Base-by-base conservation (phyloP, 495 filamentous ascomycete species). In the Podospora fimiseda region DNA sequence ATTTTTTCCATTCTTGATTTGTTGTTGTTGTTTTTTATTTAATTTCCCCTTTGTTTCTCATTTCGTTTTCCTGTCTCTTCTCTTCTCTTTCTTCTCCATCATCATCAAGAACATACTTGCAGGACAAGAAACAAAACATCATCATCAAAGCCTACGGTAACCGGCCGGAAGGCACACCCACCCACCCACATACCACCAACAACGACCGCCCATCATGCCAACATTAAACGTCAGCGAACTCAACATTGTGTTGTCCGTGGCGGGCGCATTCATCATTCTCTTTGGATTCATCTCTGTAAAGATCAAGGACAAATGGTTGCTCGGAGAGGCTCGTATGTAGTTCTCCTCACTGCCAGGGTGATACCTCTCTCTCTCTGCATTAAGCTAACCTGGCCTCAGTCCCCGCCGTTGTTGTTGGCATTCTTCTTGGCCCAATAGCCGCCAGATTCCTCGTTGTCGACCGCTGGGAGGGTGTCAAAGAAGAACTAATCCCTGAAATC, bases 251-350 rank as follows among this genome's bases (percentile, higher is more conserved):
- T 50, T 77, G 23, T 64, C 70, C 0, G 67, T 82, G 9, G 56
- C 52, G 59, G 70, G 71, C 42, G 58, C 62, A 41, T 74, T 74
- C 52, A 68, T 61, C 33, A 52, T 72, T 11, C 38, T 70, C 36
- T 72, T 75, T 50, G 77, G 77, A 22, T 65, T 79, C 56, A 66
- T 80, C 24, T 79, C 79, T 5, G 64, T 76, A 22, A 72, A 76
- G 51, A 61, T 82, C 54, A 80, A 80, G 55, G 71, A 70, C 20
- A 63, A 58, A 53, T 80, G 77, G 77, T 80, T 78, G 55, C 70
- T 82, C 2, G 79, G 79, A 8, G 79, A 82, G 69, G 78, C 79
- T 33, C 67, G 78, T 81, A 53, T 51, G 76, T 67, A 14, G 14
- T 16, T 9, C 21, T 45, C 22, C 33, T 18, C 13, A 45, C 7